Evolutionary conservation across 805 yeast genomes (phyloP).

Genomic region (Schizosaccharomyces japonicus): DNA sequence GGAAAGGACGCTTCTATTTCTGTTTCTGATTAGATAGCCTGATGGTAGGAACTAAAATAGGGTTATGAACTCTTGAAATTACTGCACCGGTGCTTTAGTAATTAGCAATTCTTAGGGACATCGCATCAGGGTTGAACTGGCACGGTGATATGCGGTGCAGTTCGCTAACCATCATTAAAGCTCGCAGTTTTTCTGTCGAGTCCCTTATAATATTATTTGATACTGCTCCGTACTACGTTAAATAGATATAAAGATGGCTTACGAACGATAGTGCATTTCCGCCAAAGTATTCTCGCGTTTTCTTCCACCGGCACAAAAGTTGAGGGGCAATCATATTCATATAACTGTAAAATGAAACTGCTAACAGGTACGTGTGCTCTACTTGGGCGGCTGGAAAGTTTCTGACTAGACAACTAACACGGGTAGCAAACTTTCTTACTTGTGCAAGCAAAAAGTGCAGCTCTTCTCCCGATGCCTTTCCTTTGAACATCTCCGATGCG

Average conservation of each 20-base stretch:
- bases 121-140: too few species aligned
- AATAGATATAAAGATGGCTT: too few species aligned
- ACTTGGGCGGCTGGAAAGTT: neutral
- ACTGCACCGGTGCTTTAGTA: too few species aligned
- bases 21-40: neutral
- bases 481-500: slow-evolving; percentile 33
- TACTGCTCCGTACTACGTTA: too few species aligned
- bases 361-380: neutral
- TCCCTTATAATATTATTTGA: too few species aligned
- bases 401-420: neutral
- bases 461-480: slow-evolving; percentile 51
- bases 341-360: neutral
- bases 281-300: too few species aligned
- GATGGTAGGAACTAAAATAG: neutral
- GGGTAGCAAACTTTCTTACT: slow-evolving; percentile 82
- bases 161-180: too few species aligned
- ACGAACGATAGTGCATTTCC: too few species aligned
- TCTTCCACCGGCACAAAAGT: neutral
- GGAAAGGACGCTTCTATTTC: neutral
- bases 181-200: too few species aligned
- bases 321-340: neutral
- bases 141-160: too few species aligned
- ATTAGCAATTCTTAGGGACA: too few species aligned
- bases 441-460: slow-evolving; percentile 76
- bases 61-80: neutral